Evolutionary conservation across 2,329 filamentous ascomycete species (phyloP).

Genomic region (Alternaria triticina): DNA sequence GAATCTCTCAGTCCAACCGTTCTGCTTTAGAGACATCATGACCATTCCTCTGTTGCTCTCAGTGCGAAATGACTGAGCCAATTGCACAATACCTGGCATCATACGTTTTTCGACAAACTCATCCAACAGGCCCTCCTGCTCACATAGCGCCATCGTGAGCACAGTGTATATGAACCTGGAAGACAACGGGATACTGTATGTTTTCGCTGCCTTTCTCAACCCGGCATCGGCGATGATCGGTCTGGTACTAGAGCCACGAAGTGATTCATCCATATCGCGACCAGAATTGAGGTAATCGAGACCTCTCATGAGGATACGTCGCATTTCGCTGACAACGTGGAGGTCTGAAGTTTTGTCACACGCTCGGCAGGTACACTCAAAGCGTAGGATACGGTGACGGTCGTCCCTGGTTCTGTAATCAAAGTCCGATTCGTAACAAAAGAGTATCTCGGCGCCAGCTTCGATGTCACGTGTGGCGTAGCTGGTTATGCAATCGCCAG

Average conservation of each 20-base stretch:
- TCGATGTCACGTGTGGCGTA: slow-evolving; percentile 8
- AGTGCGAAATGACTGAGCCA: neutral
- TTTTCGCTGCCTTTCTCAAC: neutral
- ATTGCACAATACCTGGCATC: neutral
- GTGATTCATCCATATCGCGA: neutral
- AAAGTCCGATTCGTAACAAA: slow-evolving; percentile 11
- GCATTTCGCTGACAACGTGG: slow-evolving; percentile 12
- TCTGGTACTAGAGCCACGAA: neutral
- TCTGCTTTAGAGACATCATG: neutral
- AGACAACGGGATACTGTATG: neutral
- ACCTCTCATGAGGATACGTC: slow-evolving; percentile 1
- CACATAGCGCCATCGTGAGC: neutral
- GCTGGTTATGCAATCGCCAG: neutral
- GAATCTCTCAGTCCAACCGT: neutral
- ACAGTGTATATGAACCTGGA: slow-evolving; percentile 4
- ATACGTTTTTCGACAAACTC: slow-evolving; percentile 3
- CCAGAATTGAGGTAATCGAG: neutral
- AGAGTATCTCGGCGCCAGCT: slow-evolving; percentile 9
- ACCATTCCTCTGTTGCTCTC: neutral
- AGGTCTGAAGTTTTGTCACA: neutral
- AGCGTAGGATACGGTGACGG: neutral
- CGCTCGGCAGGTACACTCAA: neutral
- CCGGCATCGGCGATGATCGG: neutral
- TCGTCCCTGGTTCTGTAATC: slow-evolving; percentile 5
- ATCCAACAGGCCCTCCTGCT: slow-evolving; percentile 6